phyloP scores from a whole-genome alignment of 2,329 filamentous ascomycete genomes.

The Colletotrichum cereale region DNA sequence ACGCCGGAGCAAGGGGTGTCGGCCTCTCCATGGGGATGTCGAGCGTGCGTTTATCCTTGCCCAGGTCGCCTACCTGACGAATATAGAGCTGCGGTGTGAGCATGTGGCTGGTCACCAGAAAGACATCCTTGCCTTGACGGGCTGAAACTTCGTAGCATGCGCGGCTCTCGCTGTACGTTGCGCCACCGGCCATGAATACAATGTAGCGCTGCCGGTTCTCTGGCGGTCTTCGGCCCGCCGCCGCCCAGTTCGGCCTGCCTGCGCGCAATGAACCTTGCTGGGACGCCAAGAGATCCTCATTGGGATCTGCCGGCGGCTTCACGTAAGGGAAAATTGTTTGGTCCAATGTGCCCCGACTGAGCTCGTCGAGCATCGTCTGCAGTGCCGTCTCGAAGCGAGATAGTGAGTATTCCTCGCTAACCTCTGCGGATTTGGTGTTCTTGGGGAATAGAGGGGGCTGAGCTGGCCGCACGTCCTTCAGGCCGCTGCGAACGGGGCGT shows the following conservation, averaged over 20 bases:
- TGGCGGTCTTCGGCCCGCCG: constrained; percentile 75
- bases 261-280: constrained; percentile 84
- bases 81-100: constrained; percentile 86
- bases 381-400: constrained; percentile 87
- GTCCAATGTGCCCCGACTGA: constrained; percentile 77
- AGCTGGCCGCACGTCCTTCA: constrained; percentile 82
- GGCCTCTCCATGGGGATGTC: constrained; percentile 86
- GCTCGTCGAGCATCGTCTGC: constrained; percentile 84
- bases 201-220: constrained; percentile 93
- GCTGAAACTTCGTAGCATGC: constrained; percentile 89
- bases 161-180: constrained; percentile 91
- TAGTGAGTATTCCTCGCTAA: constrained; percentile 84
- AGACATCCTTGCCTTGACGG: constrained; percentile 81
- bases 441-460: constrained; percentile 78
- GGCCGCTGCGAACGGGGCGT: constrained; percentile 65
- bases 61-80: constrained; percentile 84
- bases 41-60: constrained; percentile 78
- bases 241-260: constrained; percentile 96
- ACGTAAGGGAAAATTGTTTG: constrained; percentile 77
- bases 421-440: constrained; percentile 67
- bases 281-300: constrained; percentile 67
- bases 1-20: constrained; percentile 83
- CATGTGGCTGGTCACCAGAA: constrained; percentile 93
- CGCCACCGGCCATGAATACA: constrained; percentile 94
- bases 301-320: constrained; percentile 75